These are phyloP conservation scores for Cryptococcus hybrid DNA, from an alignment of 1,284 basidiomycete genomes.

Conservation along the genomic window DNA sequence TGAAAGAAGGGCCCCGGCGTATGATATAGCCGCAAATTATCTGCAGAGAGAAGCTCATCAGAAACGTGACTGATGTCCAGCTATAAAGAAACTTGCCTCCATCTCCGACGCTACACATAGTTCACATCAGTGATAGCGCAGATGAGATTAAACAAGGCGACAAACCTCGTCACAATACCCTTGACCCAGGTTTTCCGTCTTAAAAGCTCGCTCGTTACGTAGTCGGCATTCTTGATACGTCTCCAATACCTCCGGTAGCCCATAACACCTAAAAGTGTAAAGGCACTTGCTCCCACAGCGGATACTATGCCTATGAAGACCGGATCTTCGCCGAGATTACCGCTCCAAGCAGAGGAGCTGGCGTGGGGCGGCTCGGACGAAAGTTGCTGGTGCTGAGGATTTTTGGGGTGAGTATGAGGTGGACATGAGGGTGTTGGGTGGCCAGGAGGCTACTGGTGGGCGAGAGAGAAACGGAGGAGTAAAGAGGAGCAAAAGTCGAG, in stretches of 20 bases:
- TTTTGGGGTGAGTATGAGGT: too few species aligned
- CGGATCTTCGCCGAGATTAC: conserved; percentile 22
- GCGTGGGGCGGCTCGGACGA: too few species aligned
- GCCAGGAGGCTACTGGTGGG: too few species aligned
- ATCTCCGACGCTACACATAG: conserved; percentile 66
- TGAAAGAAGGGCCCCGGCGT: conserved; percentile 71
- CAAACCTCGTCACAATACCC: conserved; percentile 70
- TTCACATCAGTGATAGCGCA: neutral
- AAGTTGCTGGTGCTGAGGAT: too few species aligned
- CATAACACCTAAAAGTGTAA: conserved; percentile 50
- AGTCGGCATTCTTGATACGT: conserved; percentile 62
- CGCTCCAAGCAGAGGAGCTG: too few species aligned
- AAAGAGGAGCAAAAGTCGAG: too few species aligned
- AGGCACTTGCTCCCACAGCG: conserved; percentile 37
- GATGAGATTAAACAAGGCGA: neutral
- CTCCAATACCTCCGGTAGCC: conserved; percentile 60
- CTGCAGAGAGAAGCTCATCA: conserved; percentile 33
- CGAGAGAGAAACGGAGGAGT: neutral
- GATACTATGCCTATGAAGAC: conserved; percentile 33
- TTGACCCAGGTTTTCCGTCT: conserved; percentile 62
- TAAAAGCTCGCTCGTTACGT: conserved; percentile 62
- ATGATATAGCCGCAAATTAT: conserved; percentile 65
- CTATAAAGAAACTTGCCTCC: conserved; percentile 43
- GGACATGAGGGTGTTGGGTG: too few species aligned
- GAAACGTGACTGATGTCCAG: neutral